phyloP scores from a whole-genome alignment of 306 rosid species.

The Prunus dulcis region DNA sequence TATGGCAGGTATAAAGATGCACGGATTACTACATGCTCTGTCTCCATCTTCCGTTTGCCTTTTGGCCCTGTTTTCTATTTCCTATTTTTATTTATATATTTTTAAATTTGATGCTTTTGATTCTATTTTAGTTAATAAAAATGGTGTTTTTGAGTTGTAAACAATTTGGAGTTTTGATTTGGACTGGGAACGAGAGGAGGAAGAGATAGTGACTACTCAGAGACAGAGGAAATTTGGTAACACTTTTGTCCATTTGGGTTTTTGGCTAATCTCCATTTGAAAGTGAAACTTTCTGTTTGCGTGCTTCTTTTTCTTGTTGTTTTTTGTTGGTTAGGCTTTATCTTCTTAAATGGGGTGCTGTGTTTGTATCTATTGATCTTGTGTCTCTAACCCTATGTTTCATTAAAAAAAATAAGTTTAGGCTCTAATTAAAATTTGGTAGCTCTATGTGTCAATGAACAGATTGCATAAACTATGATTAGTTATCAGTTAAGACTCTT shows the following conservation, averaged over 20 bases:
- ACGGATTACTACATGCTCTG: slow-evolving; percentile 16
- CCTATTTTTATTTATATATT: neutral
- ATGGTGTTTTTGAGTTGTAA: slow-evolving; percentile 1
- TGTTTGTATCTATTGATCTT: neutral
- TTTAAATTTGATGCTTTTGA: neutral
- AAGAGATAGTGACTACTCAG: neutral
- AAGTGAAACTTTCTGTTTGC: neutral
- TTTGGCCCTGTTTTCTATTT: neutral
- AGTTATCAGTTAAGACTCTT: too few relatives aligned
- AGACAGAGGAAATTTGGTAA: neutral
- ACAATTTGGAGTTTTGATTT: slow-evolving; percentile 6
- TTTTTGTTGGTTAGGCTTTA: neutral
- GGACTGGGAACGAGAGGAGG: neutral
- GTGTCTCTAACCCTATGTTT: neutral
- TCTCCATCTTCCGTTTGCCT: slow-evolving; percentile 1
- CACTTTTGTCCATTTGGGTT: neutral
- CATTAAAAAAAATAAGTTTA: too few relatives aligned
- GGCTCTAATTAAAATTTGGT: too few relatives aligned
- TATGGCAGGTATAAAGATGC: neutral
- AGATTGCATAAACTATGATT: too few relatives aligned
- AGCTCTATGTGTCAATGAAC: too few relatives aligned
- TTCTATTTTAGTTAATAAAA: neutral
- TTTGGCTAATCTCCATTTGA: neutral
- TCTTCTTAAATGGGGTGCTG: neutral
- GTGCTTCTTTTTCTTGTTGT: neutral